Evolutionary conservation across 2,329 filamentous ascomycete species (phyloP).

Genomic region (Diplodia corticola): DNA sequence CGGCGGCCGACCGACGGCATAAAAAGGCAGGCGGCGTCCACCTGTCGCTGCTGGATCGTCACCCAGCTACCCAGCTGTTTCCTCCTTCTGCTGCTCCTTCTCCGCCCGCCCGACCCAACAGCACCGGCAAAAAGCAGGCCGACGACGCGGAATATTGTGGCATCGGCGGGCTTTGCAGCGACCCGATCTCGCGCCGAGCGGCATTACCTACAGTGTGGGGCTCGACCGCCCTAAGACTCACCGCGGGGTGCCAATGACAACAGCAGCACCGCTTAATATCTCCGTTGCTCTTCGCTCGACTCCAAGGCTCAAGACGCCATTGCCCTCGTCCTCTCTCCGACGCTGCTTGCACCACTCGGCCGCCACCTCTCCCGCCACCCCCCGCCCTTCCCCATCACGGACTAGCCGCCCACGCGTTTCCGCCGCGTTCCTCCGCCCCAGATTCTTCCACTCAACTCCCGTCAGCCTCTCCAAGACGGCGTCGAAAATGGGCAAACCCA

Average conservation of each 20-base stretch:
- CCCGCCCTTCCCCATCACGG: background rate
- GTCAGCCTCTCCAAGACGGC: background rate
- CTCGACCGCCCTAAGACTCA: background rate
- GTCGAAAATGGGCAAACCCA: constrained; percentile 50
- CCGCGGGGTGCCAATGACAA: constrained; percentile 3
- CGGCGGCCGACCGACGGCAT: background rate
- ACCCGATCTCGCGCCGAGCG: constrained; percentile 17
- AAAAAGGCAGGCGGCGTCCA: background rate
- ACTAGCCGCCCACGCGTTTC: constrained; percentile 4
- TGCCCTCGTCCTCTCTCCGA: background rate
- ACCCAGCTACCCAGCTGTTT: too few relatives aligned
- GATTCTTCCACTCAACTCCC: background rate
- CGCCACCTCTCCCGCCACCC: background rate
- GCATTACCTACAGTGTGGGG: background rate
- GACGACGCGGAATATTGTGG: background rate
- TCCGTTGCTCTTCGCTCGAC: background rate
- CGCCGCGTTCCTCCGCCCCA: background rate
- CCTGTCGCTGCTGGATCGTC: background rate
- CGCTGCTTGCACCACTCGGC: background rate
- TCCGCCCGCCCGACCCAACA: background rate
- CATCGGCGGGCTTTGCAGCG: constrained; percentile 8
- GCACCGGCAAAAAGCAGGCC: background rate
- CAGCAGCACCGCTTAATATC: background rate
- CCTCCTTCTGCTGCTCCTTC: background rate
- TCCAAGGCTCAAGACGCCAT: background rate